These are phyloP conservation scores for Fraxinus anomala DNA, from an alignment of 257 asterid species.

Conservation along the genomic window DNA sequence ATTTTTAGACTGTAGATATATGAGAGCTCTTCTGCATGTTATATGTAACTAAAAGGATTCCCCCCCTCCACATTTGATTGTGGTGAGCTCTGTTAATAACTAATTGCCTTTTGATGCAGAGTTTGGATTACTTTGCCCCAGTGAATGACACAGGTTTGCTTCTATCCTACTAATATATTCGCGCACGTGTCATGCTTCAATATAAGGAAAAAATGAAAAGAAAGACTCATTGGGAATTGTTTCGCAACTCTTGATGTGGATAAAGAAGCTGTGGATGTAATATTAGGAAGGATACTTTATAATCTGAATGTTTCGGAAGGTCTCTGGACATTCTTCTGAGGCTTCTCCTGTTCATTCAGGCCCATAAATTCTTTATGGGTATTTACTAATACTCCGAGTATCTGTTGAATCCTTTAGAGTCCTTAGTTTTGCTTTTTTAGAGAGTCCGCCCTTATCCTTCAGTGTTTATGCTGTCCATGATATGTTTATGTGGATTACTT, in stretches of 20 bases:
- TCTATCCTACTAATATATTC: conserved; percentile 23
- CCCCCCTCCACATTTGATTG: neutral
- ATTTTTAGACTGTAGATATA: neutral
- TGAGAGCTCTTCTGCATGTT: neutral
- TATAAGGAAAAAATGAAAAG: neutral
- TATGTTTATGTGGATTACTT: conserved; percentile 1
- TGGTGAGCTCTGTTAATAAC: conserved; percentile 1
- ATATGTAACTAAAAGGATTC: neutral
- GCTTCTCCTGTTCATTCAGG: conserved; percentile 7
- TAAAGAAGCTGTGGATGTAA: neutral
- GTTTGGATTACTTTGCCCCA: conserved; percentile 42
- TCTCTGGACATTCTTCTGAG: conserved; percentile 9
- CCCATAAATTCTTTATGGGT: neutral
- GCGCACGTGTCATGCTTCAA: conserved; percentile 12
- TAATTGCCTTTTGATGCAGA: conserved; percentile 53
- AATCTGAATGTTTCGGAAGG: neutral
- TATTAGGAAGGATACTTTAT: neutral
- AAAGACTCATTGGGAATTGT: neutral
- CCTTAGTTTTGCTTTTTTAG: neutral
- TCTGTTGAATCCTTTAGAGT: neutral
- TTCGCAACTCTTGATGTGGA: neutral
- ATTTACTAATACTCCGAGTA: neutral
- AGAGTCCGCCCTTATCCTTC: neutral
- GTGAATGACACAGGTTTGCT: conserved; percentile 71
- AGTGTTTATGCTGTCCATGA: neutral